These are phyloP conservation scores for Pichia nakasei DNA, from an alignment of 805 yeast genomes.

Conservation along the genomic window DNA sequence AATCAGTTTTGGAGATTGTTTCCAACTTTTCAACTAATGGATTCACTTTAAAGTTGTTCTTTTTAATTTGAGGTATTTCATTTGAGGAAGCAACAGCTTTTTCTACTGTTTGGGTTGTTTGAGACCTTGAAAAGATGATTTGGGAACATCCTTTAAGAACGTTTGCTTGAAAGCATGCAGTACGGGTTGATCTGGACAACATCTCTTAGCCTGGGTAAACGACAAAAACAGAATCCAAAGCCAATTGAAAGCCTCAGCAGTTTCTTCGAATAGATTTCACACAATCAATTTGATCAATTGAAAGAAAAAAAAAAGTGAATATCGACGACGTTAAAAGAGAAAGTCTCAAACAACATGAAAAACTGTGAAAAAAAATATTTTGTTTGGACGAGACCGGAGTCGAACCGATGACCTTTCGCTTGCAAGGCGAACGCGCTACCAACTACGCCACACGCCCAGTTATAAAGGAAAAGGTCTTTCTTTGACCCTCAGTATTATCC, in stretches of 20 bases:
- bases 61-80: not conserved
- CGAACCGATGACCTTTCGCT: slow-evolving; percentile 76
- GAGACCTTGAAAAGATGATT: not conserved
- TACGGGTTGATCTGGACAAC: no score
- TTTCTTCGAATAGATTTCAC: no score
- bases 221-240: no score
- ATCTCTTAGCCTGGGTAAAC: no score
- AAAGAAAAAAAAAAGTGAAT: not conserved
- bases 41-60: not conserved
- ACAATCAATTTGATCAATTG: no score
- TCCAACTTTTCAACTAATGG: slow-evolving; percentile 3
- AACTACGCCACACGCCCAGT: slow-evolving; percentile 73
- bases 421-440: slow-evolving; percentile 80
- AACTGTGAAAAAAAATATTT: not conserved
- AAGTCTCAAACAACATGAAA: no score
- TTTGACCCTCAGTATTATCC: no score
- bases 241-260: no score
- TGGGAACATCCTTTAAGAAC: no score
- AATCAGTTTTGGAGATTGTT: not conserved
- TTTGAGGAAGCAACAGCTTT: not conserved
- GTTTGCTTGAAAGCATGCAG: no score
- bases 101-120: not conserved
- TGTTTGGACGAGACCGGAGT: slow-evolving; percentile 64
- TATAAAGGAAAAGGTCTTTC: no score
- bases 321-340: no score